Percentiles rank a stretch among this genome's conserved stretches.
phyloP scores from a whole-genome alignment of 495 filamentous ascomycete genomes.

The Hypoxylon intermedium region DNA sequence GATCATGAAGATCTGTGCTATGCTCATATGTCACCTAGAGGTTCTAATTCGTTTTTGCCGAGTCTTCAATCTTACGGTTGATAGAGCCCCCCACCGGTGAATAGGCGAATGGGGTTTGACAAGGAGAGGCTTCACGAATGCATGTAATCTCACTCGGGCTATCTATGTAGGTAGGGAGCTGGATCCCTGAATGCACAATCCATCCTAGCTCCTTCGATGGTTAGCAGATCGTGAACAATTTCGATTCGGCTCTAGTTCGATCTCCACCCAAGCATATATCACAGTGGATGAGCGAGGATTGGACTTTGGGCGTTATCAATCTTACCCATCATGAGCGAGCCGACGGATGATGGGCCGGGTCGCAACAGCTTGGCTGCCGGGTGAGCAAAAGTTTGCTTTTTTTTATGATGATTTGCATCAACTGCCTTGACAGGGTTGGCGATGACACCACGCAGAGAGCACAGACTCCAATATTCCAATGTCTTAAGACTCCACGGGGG shows the following conservation, averaged over 20 bases:
- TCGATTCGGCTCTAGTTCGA: slow-evolving; percentile 25
- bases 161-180: too few relatives aligned
- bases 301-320: slow-evolving; percentile 18
- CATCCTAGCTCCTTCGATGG: slow-evolving; percentile 16
- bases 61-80: slow-evolving; percentile 28
- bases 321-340: slow-evolving; percentile 22
- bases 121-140: slow-evolving; percentile 31
- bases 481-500: slow-evolving; percentile 17
- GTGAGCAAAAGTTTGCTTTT: slow-evolving; percentile 30
- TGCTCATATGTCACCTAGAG: slow-evolving; percentile 21
- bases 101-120: slow-evolving; percentile 37
- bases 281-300: slow-evolving; percentile 20
- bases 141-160: slow-evolving; percentile 34
- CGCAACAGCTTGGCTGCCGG: slow-evolving; percentile 41
- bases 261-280: slow-evolving; percentile 25
- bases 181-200: slow-evolving; percentile 19
- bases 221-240: slow-evolving; percentile 33
- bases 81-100: slow-evolving; percentile 17
- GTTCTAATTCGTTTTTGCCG: slow-evolving; percentile 30
- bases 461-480: slow-evolving; percentile 18
- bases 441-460: slow-evolving; percentile 11
- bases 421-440: slow-evolving; percentile 28
- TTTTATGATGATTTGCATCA: slow-evolving; percentile 42
- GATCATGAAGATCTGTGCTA: slow-evolving; percentile 28
- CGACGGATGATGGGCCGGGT: slow-evolving; percentile 38